Conservation (phyloP, 1,284 basidiomycete species). For the Phylloporus gajari region DNA sequence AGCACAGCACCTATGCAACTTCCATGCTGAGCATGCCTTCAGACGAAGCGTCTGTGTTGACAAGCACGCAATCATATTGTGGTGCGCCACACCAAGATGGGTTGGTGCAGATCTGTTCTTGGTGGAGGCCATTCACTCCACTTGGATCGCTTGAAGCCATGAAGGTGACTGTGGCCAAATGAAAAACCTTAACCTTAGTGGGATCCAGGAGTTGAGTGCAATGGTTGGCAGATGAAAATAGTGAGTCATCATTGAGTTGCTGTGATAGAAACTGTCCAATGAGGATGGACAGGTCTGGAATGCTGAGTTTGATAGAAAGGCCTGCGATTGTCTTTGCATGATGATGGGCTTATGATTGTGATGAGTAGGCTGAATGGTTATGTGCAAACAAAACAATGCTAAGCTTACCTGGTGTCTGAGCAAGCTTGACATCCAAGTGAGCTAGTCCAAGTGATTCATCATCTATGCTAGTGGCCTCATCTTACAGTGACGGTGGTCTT, state of each 20-base stretch:
- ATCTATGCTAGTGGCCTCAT: too few relatives aligned
- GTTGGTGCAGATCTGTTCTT: neutral
- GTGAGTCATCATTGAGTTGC: neutral
- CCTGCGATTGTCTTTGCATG: neutral
- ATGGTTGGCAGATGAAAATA: too few relatives aligned
- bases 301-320: neutral
- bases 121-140: neutral
- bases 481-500: too few relatives aligned
- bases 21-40: neutral
- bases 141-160: neutral
- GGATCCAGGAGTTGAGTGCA: too few relatives aligned
- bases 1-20: neutral
- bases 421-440: too few relatives aligned
- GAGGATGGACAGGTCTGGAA: neutral
- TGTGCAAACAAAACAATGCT: too few relatives aligned
- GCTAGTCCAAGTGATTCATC: too few relatives aligned
- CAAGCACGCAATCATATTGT: neutral
- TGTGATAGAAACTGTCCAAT: neutral
- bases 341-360: neutral
- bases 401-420: too few relatives aligned
- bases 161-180: neutral
- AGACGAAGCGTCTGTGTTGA: neutral
- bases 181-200: neutral
- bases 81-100: neutral
- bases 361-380: too few relatives aligned